phyloP scores from a whole-genome alignment of 2,329 filamentous ascomycete genomes.

The Incumbomyces delicatus region DNA sequence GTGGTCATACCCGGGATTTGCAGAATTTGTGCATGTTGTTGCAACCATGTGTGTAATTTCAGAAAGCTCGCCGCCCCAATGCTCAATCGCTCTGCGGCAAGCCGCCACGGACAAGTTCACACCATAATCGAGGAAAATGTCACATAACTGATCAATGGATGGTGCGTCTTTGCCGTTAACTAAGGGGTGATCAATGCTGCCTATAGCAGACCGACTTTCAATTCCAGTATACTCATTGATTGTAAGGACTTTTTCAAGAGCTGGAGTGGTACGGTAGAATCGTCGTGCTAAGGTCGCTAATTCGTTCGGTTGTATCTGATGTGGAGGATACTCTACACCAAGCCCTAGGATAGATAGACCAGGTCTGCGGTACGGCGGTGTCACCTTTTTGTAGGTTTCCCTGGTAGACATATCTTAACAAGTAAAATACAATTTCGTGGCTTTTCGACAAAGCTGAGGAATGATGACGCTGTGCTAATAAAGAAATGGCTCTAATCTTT shows the following conservation, averaged over 20 bases:
- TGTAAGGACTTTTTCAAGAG: constrained; percentile 52
- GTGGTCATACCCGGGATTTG: constrained; percentile 60
- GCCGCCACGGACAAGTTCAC: constrained; percentile 25
- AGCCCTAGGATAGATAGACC: constrained; percentile 53
- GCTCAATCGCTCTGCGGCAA: constrained; percentile 23
- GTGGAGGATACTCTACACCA: constrained; percentile 51
- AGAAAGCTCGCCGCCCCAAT: constrained; percentile 22
- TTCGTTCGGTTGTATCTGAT: constrained; percentile 41
- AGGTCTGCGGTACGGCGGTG: constrained; percentile 28
- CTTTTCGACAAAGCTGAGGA: constrained; percentile 10
- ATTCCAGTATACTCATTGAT: constrained; percentile 59
- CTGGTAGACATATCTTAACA: constrained; percentile 22
- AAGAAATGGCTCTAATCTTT: not conserved
- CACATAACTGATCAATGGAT: constrained; percentile 22
- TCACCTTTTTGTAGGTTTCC: constrained; percentile 16
- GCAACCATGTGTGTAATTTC: constrained; percentile 57
- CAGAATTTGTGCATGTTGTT: constrained; percentile 60
- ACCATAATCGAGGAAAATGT: constrained; percentile 23
- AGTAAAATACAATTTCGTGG: constrained; percentile 2
- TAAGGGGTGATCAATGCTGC: constrained; percentile 49
- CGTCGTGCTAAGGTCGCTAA: constrained; percentile 45
- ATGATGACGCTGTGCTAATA: constrained; percentile 5
- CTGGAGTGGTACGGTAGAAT: constrained; percentile 51
- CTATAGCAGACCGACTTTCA: constrained; percentile 53
- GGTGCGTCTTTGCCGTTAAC: constrained; percentile 42